A percentile compares a stretch with the other conserved stretches of the same genome.
Evolutionary conservation across 176 grass and related monocot genomes (phyloP).

Genomic region (Saccharum spontaneum): DNA sequence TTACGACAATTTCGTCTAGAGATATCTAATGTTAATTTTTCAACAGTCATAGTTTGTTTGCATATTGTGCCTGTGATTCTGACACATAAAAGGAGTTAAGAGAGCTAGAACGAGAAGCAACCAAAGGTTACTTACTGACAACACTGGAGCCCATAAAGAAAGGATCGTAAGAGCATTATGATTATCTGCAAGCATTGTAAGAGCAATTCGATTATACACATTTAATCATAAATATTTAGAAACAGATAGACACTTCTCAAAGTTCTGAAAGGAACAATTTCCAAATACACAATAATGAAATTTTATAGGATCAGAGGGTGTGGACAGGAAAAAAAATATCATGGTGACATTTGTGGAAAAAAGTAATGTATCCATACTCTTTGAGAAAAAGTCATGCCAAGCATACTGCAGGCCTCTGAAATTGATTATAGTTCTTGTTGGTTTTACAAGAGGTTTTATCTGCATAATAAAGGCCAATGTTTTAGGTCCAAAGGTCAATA

Average conservation of each 20-base stretch:
- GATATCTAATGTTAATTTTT: neutral
- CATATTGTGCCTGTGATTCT: neutral
- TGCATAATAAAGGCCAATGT: slow-evolving; percentile 48
- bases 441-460: slow-evolving; percentile 76
- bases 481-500: slow-evolving; percentile 17
- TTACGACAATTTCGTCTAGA: neutral
- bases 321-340: neutral
- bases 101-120: slow-evolving; percentile 12
- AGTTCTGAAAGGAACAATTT: slow-evolving; percentile 14
- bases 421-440: slow-evolving; percentile 60
- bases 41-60: neutral
- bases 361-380: slow-evolving; percentile 56
- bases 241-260: slow-evolving; percentile 5
- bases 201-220: neutral
- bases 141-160: slow-evolving; percentile 83
- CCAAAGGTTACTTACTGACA: slow-evolving; percentile 64
- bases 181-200: slow-evolving; percentile 69
- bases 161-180: slow-evolving; percentile 88
- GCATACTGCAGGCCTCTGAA: slow-evolving; percentile 68
- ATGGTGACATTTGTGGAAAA: neutral
- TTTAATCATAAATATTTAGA: neutral
- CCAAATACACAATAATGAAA: slow-evolving; percentile 18
- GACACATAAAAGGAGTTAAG: neutral
- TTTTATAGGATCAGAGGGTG: neutral
- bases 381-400: slow-evolving; percentile 88